These are phyloP conservation scores for Camelina hispida DNA, from an alignment of 345 rosid genomes.

Conservation along the genomic window DNA sequence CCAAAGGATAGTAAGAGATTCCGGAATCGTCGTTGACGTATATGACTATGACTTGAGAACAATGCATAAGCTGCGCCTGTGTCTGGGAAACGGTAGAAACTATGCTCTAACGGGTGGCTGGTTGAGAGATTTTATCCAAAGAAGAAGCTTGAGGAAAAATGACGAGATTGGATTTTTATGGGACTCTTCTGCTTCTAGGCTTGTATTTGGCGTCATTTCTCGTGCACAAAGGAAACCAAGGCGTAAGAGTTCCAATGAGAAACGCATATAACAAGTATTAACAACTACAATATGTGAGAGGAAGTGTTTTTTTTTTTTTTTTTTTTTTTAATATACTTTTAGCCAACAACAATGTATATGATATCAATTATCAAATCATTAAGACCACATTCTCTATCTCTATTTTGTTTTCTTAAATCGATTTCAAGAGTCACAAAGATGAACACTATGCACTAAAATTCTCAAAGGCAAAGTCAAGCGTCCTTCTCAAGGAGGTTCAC, in stretches of 20 bases:
- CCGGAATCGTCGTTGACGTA: background rate
- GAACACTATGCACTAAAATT: no score
- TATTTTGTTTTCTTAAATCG: no score
- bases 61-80: background rate
- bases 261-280: background rate
- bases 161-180: background rate
- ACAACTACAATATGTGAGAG: no score
- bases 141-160: background rate
- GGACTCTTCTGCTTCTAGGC: background rate
- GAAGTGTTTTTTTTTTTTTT: no score
- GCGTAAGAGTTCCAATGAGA: no score
- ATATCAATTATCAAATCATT: no score
- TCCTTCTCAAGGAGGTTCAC: background rate
- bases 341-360: no score
- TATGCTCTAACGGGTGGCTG: background rate
- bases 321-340: no score
- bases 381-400: no score
- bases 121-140: background rate
- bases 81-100: no score
- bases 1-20: no score
- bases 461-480: background rate
- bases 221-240: background rate
- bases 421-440: no score
- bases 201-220: background rate
- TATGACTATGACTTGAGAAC: background rate